Base-by-base conservation (phyloP, 257 asterid species). In the Solanum virginianum region DNA sequence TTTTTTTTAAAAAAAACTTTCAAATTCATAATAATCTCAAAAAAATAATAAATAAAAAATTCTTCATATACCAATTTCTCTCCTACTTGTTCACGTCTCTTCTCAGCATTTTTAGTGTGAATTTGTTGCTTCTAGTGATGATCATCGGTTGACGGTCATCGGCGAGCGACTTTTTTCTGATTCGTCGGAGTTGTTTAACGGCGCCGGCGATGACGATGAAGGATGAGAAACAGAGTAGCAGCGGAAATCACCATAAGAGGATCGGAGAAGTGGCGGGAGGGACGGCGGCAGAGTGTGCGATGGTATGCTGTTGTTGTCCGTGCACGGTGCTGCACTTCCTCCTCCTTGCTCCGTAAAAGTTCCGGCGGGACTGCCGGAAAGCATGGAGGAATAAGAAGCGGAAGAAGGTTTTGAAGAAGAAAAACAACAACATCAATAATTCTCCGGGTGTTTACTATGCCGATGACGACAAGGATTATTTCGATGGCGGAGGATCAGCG, bases 291-390 rank as follows among this genome's bases (percentile, higher is more conserved):
- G 98, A 93, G 85, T 94, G 97, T 83, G 96, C 93, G 36, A 97
- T 93, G 81, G 91, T 95, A 26, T 92, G 95, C 86, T 95, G 98
- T 86, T 95, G 98, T 87, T 94, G 98, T 59, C 98, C 98, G 14
- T 95, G 97, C 88, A 94, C 93, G 63, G 57, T 95, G 29, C 89
- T 90, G 51, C 86, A 92, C 84, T 89, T 95, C 41, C 86, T 95
- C 26, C 89, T 95, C 24, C 80, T 94, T 24, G 93, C 93, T 11
- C 89, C 91, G 26, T 95, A 91, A 94, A 90, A 86, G 57, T 95
- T 16, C 98, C 98, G 26, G 92, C 93, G 11, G 98, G 94, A 83
- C 89, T 93, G 90, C 90, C 92, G 94, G 89, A 93, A 89, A 88
- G 97, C 92, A 0, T n/a, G 92, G 89, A 72, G 97, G 80, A 69